Evolutionary conservation across 768 basidiomycete genomes (phyloP).

Genomic region (Paxillus involutus): DNA sequence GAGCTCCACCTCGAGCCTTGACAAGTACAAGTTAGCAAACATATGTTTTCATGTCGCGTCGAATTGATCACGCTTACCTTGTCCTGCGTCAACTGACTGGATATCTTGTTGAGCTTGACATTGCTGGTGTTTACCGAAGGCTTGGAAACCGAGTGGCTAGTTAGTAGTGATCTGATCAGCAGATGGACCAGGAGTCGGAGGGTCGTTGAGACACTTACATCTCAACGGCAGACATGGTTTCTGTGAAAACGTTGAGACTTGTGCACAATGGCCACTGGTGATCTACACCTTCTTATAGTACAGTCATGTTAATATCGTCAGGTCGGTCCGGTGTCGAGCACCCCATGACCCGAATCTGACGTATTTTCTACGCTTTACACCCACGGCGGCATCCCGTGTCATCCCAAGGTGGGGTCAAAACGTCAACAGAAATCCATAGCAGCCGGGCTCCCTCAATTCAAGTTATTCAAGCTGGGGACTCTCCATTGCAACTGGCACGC

Average conservation of each 20-base stretch:
- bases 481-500: too few relatives aligned
- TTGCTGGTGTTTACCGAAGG: slow-evolving; percentile 27
- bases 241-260: background rate
- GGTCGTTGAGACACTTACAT: slow-evolving; percentile 42
- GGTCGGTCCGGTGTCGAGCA: slow-evolving; percentile 7
- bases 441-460: too few relatives aligned
- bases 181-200: background rate
- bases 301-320: background rate
- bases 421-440: too few relatives aligned
- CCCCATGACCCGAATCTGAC: too few relatives aligned
- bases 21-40: background rate
- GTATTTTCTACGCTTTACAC: slow-evolving; percentile 4
- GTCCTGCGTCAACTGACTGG: slow-evolving; percentile 70
- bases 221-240: slow-evolving; percentile 57
- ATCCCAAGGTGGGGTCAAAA: background rate
- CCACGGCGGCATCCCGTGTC: slow-evolving; percentile 15
- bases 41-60: background rate
- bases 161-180: slow-evolving; percentile 5
- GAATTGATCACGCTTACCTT: slow-evolving; percentile 49
- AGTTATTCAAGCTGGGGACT: too few relatives aligned
- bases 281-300: slow-evolving; percentile 14
- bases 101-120: slow-evolving; percentile 71
- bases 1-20: slow-evolving; percentile 69
- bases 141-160: slow-evolving; percentile 21
- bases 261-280: background rate